These are phyloP conservation scores for Dunaliella primolecta DNA, from an alignment of 139 green algal genomes.

Conservation along the genomic window DNA sequence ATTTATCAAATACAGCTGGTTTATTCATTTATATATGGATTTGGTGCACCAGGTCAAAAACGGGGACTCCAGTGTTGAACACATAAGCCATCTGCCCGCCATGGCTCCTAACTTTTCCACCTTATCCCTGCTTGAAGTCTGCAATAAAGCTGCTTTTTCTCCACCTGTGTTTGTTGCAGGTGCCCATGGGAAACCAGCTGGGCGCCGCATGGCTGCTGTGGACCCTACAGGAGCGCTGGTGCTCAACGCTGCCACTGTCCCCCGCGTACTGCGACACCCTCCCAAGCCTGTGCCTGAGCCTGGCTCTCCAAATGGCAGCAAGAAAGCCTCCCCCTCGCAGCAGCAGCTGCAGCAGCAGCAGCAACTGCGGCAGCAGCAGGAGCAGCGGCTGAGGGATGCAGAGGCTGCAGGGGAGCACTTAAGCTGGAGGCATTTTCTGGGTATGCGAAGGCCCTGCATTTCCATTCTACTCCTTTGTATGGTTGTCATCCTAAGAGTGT, in stretches of 20 bases:
- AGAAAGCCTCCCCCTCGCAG: background rate
- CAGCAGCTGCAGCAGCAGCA: background rate
- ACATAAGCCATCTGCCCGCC: no score
- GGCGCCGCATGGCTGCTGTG: background rate
- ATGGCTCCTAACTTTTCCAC: no score
- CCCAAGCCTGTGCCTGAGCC: background rate
- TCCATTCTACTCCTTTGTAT: no score
- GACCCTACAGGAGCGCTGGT: background rate
- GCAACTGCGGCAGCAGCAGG: background rate
- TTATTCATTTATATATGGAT: no score
- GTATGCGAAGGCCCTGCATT: no score
- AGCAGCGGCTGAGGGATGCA: background rate
- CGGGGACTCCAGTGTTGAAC: no score
- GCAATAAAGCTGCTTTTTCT: no score
- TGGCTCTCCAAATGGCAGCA: background rate
- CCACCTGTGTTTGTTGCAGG: no score
- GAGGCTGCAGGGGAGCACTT: background rate
- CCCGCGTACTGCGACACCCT: background rate
- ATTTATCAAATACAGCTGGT: no score
- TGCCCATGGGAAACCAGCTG: background rate
- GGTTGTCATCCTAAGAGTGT: no score
- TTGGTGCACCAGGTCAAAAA: no score
- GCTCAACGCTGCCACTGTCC: constrained; percentile 11
- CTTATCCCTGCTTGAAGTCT: no score
- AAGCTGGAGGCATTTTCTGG: background rate